Evolutionary conservation across 1,139 yeast genomes (phyloP), one percentile per base, ranked within the genome.

Genomic region (Blastobotrys indianensis): DNA sequence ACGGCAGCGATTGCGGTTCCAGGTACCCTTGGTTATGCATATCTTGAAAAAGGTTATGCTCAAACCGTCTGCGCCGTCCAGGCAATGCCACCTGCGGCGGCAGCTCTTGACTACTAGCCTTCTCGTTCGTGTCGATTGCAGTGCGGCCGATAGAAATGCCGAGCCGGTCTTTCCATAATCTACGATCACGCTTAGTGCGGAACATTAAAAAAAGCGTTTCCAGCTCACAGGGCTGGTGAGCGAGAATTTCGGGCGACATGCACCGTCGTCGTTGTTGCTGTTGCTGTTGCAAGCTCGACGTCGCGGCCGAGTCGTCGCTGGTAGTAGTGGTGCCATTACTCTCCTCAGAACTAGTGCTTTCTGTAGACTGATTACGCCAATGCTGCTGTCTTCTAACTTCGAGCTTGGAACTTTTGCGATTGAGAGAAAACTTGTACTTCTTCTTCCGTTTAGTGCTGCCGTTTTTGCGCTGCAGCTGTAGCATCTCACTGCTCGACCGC

Each of bases 151-250:
- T 43, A 20, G 33, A 44, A 38, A 50, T 41, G 4, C 39, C 46
- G 6, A 48, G 17, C 16, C 48, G 32, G 38, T 48, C 51, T 23
- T 45, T 42, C 51, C 51, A 48, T 8, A 48, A 32, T 11, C 48
- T 12, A 31, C 51, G 38, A 9, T 34, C 39, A 3, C 13, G 29
- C 6, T 34, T 20, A 4, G 46, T 32, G 20, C 35, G 37, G 29
- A 48, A 48, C 32, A 48, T 35, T 20, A 48, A 31, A 2, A 45
- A 43, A 17, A 45, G n/a, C 4, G 47, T 17, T 9, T 48, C 48
- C 13, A 48, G 35, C 11, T 40, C 30, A 3, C 23, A 10, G 3
- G 41, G 31, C 3, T 39, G 36, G 12, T 41, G 32, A 4, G 42
- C 20, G 20, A 41, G 32, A 3, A 45, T 39, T 13, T 30, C 46